Conservation (phyloP, 1,284 basidiomycete genomes). For the Boletus smithii region DNA sequence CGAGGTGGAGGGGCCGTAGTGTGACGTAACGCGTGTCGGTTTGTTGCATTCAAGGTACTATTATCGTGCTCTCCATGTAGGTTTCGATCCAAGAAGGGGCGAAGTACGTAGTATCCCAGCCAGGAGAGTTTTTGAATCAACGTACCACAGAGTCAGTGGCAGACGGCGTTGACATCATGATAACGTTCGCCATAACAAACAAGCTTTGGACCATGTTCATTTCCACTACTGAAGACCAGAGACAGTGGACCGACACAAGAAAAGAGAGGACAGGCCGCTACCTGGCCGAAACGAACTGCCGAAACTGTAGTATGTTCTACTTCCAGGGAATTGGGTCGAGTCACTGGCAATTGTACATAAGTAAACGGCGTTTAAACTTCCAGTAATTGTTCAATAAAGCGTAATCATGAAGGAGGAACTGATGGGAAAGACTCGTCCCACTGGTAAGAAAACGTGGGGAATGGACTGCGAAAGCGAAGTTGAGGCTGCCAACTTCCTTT, state of each 20-base stretch:
- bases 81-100: too few relatives aligned
- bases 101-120: too few relatives aligned
- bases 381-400: background rate
- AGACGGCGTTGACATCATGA: too few relatives aligned
- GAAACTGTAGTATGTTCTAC: background rate
- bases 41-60: too few relatives aligned
- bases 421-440: slow-evolving; percentile 3
- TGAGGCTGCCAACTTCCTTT: slow-evolving; percentile 79
- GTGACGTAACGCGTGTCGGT: too few relatives aligned
- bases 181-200: too few relatives aligned
- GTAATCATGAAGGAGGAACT: slow-evolving; percentile 2
- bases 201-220: background rate
- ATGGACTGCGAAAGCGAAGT: slow-evolving; percentile 45
- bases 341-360: too few relatives aligned
- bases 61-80: too few relatives aligned
- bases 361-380: background rate
- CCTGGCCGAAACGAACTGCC: background rate
- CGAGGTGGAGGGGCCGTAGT: too few relatives aligned
- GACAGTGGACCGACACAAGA: background rate
- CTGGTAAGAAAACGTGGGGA: background rate
- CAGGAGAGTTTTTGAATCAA: too few relatives aligned
- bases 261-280: background rate
- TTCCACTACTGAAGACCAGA: too few relatives aligned
- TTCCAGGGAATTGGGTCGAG: background rate
- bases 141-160: too few relatives aligned